These are phyloP conservation scores for Coemansia sp. DNA, from an alignment of 192 early-diverging fungal genomes.

Conservation along the genomic window DNA sequence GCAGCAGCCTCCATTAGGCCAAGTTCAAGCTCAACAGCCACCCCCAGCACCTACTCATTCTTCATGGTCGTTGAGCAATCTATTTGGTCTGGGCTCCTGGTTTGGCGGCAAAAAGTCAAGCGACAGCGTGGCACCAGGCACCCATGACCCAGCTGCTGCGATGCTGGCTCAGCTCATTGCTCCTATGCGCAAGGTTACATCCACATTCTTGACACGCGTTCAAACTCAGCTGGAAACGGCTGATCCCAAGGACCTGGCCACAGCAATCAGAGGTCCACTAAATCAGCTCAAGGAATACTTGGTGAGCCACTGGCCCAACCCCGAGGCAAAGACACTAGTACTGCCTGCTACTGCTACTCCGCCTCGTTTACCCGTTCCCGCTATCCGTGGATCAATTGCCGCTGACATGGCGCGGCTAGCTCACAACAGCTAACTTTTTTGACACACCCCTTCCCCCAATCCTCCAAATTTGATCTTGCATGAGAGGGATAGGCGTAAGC, in stretches of 20 bases:
- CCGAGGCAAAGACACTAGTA: neutral
- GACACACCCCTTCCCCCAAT: neutral
- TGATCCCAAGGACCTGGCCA: constrained; percentile 16
- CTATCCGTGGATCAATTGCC: neutral
- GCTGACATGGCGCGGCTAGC: neutral
- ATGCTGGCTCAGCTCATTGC: constrained; percentile 19
- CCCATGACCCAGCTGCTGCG: neutral
- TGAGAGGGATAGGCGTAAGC: neutral
- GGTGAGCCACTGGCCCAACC: constrained; percentile 21
- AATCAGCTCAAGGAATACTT: constrained; percentile 21
- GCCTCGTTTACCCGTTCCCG: neutral
- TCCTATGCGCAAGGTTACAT: constrained; percentile 10
- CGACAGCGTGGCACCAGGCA: neutral
- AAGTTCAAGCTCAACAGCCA: neutral
- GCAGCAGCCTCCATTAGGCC: neutral
- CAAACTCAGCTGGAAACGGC: constrained; percentile 16
- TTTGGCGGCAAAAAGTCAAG: constrained; percentile 2
- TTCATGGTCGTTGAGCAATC: neutral
- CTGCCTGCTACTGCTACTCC: neutral
- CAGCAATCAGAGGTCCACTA: constrained; percentile 24
- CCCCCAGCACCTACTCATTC: neutral
- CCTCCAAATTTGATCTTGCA: neutral
- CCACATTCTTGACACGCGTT: constrained; percentile 14
- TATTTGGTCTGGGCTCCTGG: neutral
- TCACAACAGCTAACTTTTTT: neutral